Percentiles rank a stretch among this genome's conserved stretches.
Conservation (phyloP, 1,139 yeast genomes). For the Yamadazyma dendronema region DNA sequence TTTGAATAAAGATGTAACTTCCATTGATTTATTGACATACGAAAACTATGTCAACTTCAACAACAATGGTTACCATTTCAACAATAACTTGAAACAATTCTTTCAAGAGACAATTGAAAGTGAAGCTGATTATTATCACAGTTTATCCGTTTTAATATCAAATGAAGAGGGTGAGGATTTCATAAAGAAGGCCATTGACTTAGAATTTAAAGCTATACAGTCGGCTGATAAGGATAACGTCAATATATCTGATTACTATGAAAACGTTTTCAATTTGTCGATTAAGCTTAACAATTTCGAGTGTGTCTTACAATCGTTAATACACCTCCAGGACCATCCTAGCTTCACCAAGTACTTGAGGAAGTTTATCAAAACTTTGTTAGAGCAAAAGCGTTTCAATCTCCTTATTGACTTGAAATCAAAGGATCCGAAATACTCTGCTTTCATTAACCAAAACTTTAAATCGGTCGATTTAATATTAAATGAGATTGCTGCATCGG, state of each 20-base stretch:
- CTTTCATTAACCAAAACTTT: constrained; percentile 26
- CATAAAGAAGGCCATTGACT: constrained; percentile 26
- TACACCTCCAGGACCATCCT: constrained; percentile 16
- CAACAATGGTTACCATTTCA: constrained; percentile 4
- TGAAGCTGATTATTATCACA: constrained; percentile 35
- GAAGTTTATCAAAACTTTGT: constrained; percentile 26
- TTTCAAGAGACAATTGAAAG: constrained; percentile 4
- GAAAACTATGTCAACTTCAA: constrained; percentile 10
- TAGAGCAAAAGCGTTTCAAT: constrained; percentile 20
- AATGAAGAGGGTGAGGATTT: constrained; percentile 19
- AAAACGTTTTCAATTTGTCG: constrained; percentile 32
- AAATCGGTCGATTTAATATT: constrained; percentile 40
- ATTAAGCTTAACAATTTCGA: constrained; percentile 26
- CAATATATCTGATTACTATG: constrained; percentile 20
- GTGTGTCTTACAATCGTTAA: constrained; percentile 25
- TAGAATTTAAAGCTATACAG: constrained; percentile 33
- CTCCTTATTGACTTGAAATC: constrained; percentile 20
- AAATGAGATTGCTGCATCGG: constrained; percentile 35
- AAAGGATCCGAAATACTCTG: constrained; percentile 2
- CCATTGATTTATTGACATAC: constrained; percentile 10
- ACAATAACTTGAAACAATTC: constrained; percentile 8
- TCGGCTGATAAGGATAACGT: constrained; percentile 14
- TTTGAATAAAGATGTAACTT: constrained; percentile 23
- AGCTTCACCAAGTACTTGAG: constrained; percentile 17
- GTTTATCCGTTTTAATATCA: constrained; percentile 30